Conservation (phyloP, 1,284 basidiomycete species). For the Agaricales sp. region DNA sequence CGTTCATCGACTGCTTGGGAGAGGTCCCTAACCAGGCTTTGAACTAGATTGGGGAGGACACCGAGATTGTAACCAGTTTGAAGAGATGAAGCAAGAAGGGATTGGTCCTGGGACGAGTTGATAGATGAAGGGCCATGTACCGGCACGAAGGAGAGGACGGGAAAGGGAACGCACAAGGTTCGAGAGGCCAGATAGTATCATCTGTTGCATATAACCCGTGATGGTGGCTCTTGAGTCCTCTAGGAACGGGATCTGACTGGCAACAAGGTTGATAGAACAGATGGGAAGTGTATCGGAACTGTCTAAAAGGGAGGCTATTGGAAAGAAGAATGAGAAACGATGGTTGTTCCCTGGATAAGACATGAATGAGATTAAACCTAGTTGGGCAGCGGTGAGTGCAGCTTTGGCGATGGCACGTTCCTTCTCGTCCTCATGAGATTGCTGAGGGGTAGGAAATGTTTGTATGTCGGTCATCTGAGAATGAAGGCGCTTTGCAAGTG, state of each 20-base stretch:
- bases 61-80: conserved; percentile 93
- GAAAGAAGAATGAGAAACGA: conserved; percentile 10
- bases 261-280: conserved; percentile 60
- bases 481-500: conserved; percentile 72
- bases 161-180: conserved; percentile 48
- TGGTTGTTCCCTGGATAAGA: conserved; percentile 1
- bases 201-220: conserved; percentile 78
- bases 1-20: conserved; percentile 78
- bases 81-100: conserved; percentile 80
- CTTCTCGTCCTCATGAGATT: conserved; percentile 62
- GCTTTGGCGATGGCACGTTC: conserved; percentile 84
- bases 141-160: background rate
- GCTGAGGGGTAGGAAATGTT: conserved; percentile 13
- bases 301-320: conserved; percentile 28
- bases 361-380: conserved; percentile 42
- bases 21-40: conserved; percentile 71
- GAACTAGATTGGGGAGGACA: conserved; percentile 75
- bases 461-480: conserved; percentile 67
- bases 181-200: conserved; percentile 71
- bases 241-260: conserved; percentile 60
- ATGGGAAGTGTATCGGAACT: conserved; percentile 36
- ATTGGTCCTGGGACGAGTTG: conserved; percentile 56
- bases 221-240: conserved; percentile 61
- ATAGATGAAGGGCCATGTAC: too few species aligned
- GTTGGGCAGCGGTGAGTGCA: conserved; percentile 81